Conservation (phyloP, 2,329 filamentous ascomycete genomes). For the Aspergillus caelatus region DNA sequence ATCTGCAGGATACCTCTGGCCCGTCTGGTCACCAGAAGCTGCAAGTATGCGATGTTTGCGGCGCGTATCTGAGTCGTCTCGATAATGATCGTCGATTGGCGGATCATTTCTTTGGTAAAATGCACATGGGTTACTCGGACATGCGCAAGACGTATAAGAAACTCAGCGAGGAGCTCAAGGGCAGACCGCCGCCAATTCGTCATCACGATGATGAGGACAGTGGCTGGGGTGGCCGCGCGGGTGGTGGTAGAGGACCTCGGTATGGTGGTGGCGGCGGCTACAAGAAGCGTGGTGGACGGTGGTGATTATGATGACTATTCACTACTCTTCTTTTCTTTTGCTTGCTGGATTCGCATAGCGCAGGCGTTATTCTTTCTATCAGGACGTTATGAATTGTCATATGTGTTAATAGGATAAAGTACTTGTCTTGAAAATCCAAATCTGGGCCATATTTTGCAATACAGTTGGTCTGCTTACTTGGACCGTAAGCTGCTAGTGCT, state of each 20-base stretch:
- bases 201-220: conserved; percentile 58
- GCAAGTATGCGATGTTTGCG: conserved; percentile 97
- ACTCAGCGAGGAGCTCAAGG: conserved; percentile 85
- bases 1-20: conserved; percentile 86
- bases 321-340: conserved; percentile 14
- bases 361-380: conserved; percentile 41
- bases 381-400: conserved; percentile 28
- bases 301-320: conserved; percentile 31
- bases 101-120: conserved; percentile 99
- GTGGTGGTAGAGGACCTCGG: conserved; percentile 47
- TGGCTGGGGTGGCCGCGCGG: conserved; percentile 46
- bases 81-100: conserved; percentile 93
- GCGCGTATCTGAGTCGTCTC: conserved; percentile 86
- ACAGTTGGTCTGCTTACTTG: not conserved
- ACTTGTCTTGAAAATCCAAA: conserved; percentile 2
- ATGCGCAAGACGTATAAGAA: conserved; percentile 92
- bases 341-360: conserved; percentile 43
- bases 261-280: conserved; percentile 48
- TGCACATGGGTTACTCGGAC: conserved; percentile 96
- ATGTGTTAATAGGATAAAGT: conserved; percentile 20
- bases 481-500: not conserved
- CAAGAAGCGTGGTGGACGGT: conserved; percentile 46
- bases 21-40: conserved; percentile 96
- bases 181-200: conserved; percentile 63
- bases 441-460: not conserved